Evolutionary conservation across 805 yeast species (phyloP).

Genomic region (Starmerella sirachaensis): DNA sequence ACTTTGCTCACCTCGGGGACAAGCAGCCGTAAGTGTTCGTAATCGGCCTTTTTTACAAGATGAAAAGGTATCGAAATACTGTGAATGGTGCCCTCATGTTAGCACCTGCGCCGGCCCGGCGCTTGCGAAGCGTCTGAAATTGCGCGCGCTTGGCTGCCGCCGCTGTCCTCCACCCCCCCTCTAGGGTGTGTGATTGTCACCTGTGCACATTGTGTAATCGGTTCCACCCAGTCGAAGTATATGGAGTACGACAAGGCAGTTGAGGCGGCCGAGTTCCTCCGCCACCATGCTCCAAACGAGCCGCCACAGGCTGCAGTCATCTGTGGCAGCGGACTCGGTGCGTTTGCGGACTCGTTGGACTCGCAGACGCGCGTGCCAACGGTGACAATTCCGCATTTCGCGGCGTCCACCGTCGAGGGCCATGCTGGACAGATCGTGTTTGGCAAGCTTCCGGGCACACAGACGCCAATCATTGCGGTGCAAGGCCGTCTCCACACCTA

Average conservation of each 20-base stretch:
- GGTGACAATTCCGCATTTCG: conserved; percentile 65
- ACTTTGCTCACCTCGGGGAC: too few relatives aligned
- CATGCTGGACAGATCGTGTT: conserved; percentile 75
- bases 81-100: too few relatives aligned
- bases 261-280: conserved; percentile 19
- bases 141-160: too few relatives aligned
- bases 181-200: conserved; percentile 6
- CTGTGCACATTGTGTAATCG: too few relatives aligned
- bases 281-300: conserved; percentile 6
- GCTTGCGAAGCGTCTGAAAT: too few relatives aligned
- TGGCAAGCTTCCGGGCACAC: conserved; percentile 50
- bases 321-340: conserved; percentile 93
- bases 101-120: too few relatives aligned
- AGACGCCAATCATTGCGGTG: conserved; percentile 59
- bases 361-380: conserved; percentile 44
- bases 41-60: too few relatives aligned
- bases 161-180: too few relatives aligned
- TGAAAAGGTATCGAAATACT: too few relatives aligned
- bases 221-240: not conserved
- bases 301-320: conserved; percentile 62
- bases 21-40: too few relatives aligned
- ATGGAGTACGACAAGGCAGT: conserved; percentile 15
- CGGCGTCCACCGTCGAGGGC: conserved; percentile 73
- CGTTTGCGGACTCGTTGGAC: conserved; percentile 50
- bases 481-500: conserved; percentile 86